These are phyloP conservation scores for Cryptosporidium meleagridis DNA, from an alignment of 169 alveolate genomes.

Conservation along the genomic window DNA sequence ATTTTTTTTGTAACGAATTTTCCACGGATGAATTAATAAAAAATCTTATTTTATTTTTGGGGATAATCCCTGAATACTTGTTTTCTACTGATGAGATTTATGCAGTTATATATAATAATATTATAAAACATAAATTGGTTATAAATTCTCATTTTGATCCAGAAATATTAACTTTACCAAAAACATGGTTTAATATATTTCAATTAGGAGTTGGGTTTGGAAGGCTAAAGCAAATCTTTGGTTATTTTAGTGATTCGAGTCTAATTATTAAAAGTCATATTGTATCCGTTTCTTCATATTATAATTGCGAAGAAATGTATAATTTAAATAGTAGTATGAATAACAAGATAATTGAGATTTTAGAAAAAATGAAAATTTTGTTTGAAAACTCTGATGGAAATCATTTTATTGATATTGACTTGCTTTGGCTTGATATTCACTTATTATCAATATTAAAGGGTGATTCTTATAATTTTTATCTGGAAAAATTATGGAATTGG, in stretches of 20 bases:
- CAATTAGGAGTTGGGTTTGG: slow-evolving; percentile 64
- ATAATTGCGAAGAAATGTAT: slow-evolving; percentile 17
- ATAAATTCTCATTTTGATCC: background rate
- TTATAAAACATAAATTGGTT: background rate
- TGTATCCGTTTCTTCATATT: slow-evolving; percentile 36
- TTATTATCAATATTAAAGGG: background rate
- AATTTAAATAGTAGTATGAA: background rate
- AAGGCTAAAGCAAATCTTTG: slow-evolving; percentile 40
- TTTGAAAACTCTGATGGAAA: slow-evolving; percentile 3
- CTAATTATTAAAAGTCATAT: background rate
- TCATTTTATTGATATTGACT: slow-evolving; percentile 21
- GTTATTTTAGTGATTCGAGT: background rate
- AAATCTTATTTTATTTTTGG: slow-evolving; percentile 28
- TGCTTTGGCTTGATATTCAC: slow-evolving; percentile 54
- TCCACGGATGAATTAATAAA: background rate
- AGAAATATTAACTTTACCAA: background rate
- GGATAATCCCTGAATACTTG: slow-evolving; percentile 59
- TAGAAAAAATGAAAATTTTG: background rate
- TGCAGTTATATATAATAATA: background rate
- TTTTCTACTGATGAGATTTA: background rate
- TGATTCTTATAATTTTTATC: background rate
- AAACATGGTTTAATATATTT: slow-evolving; percentile 25
- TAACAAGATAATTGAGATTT: background rate
- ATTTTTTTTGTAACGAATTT: slow-evolving; percentile 12
- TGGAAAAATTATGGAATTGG: slow-evolving; percentile 42